These are phyloP conservation scores for Aureobasidium sp. DNA, from an alignment of 2,329 filamentous ascomycete species.

Conservation along the genomic window DNA sequence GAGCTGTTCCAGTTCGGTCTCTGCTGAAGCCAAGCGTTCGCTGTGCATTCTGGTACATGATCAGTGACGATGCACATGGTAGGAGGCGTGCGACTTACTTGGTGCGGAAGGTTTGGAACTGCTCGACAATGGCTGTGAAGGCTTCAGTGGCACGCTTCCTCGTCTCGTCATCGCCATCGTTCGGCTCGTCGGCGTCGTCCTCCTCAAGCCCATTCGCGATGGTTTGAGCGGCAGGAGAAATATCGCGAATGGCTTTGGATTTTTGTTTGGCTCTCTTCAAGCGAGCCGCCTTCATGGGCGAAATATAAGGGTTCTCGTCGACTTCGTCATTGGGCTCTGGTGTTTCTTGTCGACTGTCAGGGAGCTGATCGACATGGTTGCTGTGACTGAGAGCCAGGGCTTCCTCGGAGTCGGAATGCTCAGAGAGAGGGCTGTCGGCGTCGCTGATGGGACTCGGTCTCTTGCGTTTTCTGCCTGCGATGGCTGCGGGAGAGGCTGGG, in stretches of 20 bases:
- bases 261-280: slow-evolving; percentile 13
- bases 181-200: slow-evolving; percentile 23
- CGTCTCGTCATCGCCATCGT: slow-evolving; percentile 25
- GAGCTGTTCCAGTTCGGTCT: slow-evolving; percentile 56
- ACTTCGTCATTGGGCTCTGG: slow-evolving; percentile 7
- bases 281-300: slow-evolving; percentile 13
- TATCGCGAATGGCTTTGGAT: not conserved
- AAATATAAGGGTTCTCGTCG: slow-evolving; percentile 21
- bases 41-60: slow-evolving; percentile 54
- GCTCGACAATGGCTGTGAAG: slow-evolving; percentile 70
- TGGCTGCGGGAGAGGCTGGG: not conserved
- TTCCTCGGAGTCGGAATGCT: slow-evolving; percentile 28
- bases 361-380: slow-evolving; percentile 19
- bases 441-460: slow-evolving; percentile 29
- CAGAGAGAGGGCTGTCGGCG: slow-evolving; percentile 30
- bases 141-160: slow-evolving; percentile 18
- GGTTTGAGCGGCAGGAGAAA: slow-evolving; percentile 26
- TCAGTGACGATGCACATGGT: not conserved
- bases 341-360: slow-evolving; percentile 13
- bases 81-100: slow-evolving; percentile 5
- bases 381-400: slow-evolving; percentile 20
- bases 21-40: slow-evolving; percentile 74
- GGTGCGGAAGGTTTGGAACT: slow-evolving; percentile 75
- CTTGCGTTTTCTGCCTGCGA: slow-evolving; percentile 36
- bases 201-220: slow-evolving; percentile 34